phyloP scores from a whole-genome alignment of 441 rosid species.

The Brassica balearica region DNA sequence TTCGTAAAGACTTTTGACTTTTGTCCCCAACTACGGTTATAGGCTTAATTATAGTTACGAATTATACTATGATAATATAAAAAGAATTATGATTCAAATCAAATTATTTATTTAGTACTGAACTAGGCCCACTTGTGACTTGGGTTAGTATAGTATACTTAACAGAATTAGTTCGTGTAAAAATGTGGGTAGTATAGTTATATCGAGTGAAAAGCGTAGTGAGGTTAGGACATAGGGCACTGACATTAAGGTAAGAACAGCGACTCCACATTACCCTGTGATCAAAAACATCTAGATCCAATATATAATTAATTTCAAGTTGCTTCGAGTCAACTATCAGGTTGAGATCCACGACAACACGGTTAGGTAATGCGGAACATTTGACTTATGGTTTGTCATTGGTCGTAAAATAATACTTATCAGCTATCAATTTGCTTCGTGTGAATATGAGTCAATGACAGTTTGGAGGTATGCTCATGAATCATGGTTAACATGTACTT shows the following conservation, averaged over 20 bases:
- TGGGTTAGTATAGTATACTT: background rate
- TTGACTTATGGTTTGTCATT: constrained; percentile 32
- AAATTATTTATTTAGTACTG: background rate
- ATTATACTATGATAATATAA: background rate
- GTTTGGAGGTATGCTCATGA: background rate
- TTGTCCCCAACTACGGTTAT: constrained; percentile 20
- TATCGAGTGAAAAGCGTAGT: constrained; percentile 4
- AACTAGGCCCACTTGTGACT: constrained; percentile 13
- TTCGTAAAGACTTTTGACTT: constrained; percentile 36
- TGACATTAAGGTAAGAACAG: constrained; percentile 39
- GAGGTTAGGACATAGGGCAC: constrained; percentile 40
- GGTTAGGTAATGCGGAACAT: constrained; percentile 25
- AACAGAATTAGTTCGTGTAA: constrained; percentile 6
- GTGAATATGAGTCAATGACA: background rate
- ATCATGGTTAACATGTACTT: background rate
- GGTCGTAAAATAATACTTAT: constrained; percentile 10
- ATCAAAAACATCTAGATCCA: constrained; percentile 29
- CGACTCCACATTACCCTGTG: constrained; percentile 35
- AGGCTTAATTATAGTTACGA: background rate
- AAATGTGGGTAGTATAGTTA: constrained; percentile 5
- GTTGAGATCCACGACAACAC: constrained; percentile 40
- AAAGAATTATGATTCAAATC: background rate
- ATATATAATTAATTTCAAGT: background rate
- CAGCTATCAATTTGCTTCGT: background rate
- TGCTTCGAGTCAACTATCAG: constrained; percentile 28